Conservation (phyloP, 1,284 basidiomycete genomes). For the Apiotrichum brassicae region DNA sequence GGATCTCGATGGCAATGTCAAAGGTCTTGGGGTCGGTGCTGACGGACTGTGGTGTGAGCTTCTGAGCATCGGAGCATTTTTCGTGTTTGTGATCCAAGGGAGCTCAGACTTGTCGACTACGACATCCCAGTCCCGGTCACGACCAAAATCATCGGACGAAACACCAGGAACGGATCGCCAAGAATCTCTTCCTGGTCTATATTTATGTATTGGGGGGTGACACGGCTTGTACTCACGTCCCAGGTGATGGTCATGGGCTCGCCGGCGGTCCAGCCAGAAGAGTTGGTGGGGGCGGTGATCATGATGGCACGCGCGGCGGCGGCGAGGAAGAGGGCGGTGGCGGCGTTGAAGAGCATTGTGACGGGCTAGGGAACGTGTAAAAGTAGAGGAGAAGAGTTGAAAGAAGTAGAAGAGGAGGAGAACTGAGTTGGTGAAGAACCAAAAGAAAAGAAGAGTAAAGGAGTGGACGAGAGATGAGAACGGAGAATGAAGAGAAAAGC, state of each 20-base stretch:
- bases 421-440: not conserved
- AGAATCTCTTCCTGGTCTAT: too few relatives aligned
- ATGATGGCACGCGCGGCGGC: slow-evolving; percentile 25
- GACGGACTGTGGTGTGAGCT: not conserved
- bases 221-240: slow-evolving; percentile 37
- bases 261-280: slow-evolving; percentile 23
- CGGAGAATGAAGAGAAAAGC: not conserved
- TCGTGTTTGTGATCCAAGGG: too few relatives aligned
- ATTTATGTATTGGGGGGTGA: too few relatives aligned
- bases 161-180: too few relatives aligned
- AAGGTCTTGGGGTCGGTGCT: slow-evolving; percentile 12
- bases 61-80: not conserved
- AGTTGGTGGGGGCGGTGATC: slow-evolving; percentile 34
- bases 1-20: slow-evolving; percentile 30
- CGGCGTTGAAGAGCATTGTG: slow-evolving; percentile 20
- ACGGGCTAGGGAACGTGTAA: not conserved
- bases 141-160: too few relatives aligned
- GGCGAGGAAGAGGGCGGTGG: slow-evolving; percentile 20
- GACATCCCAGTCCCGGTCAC: too few relatives aligned
- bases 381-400: not conserved
- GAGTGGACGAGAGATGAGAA: not conserved
- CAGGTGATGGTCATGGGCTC: slow-evolving; percentile 32
- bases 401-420: not conserved
- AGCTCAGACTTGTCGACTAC: too few relatives aligned
- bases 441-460: not conserved